Evolutionary conservation across 768 basidiomycete species (phyloP).

Genomic region (Suillus alpinus): DNA sequence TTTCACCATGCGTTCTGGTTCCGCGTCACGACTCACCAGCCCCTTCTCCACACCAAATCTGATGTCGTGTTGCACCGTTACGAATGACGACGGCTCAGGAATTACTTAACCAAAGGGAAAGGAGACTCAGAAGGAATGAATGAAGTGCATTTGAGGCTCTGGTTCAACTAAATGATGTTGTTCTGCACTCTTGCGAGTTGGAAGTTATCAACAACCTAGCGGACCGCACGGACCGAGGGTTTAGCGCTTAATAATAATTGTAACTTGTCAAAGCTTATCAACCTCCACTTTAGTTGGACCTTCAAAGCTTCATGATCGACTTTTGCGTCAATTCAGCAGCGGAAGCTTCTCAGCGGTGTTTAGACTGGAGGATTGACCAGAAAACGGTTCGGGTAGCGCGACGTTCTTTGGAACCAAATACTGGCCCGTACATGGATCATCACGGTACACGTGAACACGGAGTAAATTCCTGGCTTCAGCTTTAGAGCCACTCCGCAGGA

Average conservation of each 20-base stretch:
- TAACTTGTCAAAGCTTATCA: background rate
- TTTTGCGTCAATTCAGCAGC: too few relatives aligned
- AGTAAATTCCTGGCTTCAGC: too few relatives aligned
- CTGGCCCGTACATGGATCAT: too few relatives aligned
- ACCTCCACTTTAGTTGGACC: too few relatives aligned
- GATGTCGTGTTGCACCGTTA: background rate
- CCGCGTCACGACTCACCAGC: background rate
- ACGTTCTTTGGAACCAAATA: too few relatives aligned
- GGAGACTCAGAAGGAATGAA: background rate
- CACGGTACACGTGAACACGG: too few relatives aligned
- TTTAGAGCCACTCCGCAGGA: too few relatives aligned
- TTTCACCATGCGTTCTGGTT: background rate
- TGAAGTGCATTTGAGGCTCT: background rate
- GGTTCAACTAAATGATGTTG: background rate
- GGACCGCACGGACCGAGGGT: background rate
- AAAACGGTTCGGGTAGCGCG: too few relatives aligned
- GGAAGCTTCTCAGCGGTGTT: too few relatives aligned
- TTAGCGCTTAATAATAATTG: too few relatives aligned
- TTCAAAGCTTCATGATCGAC: too few relatives aligned
- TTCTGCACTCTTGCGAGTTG: background rate
- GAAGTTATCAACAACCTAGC: background rate
- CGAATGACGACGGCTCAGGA: background rate
- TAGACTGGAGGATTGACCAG: too few relatives aligned
- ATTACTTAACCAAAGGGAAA: background rate
- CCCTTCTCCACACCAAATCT: background rate